These are phyloP conservation scores for Zopfia rhizophila DNA, from an alignment of 2,329 filamentous ascomycete species.

Conservation along the genomic window DNA sequence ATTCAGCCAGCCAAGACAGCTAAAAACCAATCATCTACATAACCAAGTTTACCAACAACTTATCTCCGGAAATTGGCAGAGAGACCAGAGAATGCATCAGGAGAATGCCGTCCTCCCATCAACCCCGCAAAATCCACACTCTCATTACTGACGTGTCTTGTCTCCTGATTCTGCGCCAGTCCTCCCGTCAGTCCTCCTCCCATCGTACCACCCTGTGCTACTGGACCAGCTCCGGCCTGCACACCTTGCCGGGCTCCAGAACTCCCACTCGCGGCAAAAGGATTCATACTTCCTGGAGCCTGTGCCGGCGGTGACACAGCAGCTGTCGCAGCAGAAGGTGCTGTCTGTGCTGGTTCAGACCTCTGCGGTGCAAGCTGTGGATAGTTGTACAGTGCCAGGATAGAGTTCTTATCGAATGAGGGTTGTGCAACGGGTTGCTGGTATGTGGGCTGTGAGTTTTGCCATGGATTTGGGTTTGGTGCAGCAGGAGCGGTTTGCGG, in stretches of 20 bases:
- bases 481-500: conserved; percentile 37
- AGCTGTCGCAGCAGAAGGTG: conserved; percentile 32
- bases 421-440: conserved; percentile 44
- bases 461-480: conserved; percentile 45
- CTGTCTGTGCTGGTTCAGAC: conserved; percentile 47
- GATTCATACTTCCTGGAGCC: conserved; percentile 64
- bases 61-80: conserved; percentile 64
- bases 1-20: no score
- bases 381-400: conserved; percentile 78
- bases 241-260: conserved; percentile 14
- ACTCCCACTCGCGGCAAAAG: conserved; percentile 55
- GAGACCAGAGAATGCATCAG: conserved; percentile 81
- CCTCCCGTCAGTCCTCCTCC: conserved; percentile 22
- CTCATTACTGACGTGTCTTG: conserved; percentile 71
- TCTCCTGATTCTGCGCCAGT: conserved; percentile 21
- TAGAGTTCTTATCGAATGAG: conserved; percentile 75
- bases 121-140: conserved; percentile 73
- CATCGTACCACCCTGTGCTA: conserved; percentile 31
- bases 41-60: no score
- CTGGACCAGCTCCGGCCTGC: conserved; percentile 33
- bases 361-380: conserved; percentile 62
- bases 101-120: conserved; percentile 75
- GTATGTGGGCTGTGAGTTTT: conserved; percentile 40
- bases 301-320: conserved; percentile 38
- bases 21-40: no score